Evolutionary conservation across 1,139 yeast species (phyloP).

Genomic region (Magnusiomyces paraingens): DNA sequence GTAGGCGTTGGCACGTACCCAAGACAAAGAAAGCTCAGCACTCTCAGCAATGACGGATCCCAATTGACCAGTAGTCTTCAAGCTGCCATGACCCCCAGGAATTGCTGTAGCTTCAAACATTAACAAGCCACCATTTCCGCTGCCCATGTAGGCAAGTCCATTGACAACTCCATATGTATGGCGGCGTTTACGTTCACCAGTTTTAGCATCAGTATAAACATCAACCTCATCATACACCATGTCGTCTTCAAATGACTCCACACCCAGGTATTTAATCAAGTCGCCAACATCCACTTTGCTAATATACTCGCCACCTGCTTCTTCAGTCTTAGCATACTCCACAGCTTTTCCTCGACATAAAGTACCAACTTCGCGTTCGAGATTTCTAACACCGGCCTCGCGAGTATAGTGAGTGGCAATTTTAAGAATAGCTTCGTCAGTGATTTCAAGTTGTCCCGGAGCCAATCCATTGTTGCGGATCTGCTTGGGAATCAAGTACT

Average conservation of each 20-base stretch:
- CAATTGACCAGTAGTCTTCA: slow-evolving; percentile 71
- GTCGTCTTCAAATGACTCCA: slow-evolving; percentile 36
- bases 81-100: slow-evolving; percentile 41
- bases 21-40: slow-evolving; percentile 70
- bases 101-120: slow-evolving; percentile 75
- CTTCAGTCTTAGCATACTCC: slow-evolving; percentile 50
- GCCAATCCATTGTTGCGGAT: slow-evolving; percentile 63
- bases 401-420: slow-evolving; percentile 69
- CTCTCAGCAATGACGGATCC: slow-evolving; percentile 82
- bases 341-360: slow-evolving; percentile 80
- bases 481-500: slow-evolving; percentile 75
- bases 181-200: slow-evolving; percentile 32
- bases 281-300: slow-evolving; percentile 27
- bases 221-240: slow-evolving; percentile 33
- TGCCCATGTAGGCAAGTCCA: slow-evolving; percentile 82
- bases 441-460: slow-evolving; percentile 33
- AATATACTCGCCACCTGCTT: slow-evolving; percentile 18
- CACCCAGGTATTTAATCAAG: slow-evolving; percentile 42
- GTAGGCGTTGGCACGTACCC: slow-evolving; percentile 57
- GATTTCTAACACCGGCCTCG: slow-evolving; percentile 81
- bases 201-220: slow-evolving; percentile 21
- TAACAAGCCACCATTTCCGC: slow-evolving; percentile 80
- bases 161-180: slow-evolving; percentile 70
- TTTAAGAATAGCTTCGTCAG: slow-evolving; percentile 49
- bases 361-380: slow-evolving; percentile 67